Percentiles rank a stretch among this genome's conserved stretches.
Evolutionary conservation across 1,139 yeast species (phyloP).

Genomic region (Blastobotrys serpentis): DNA sequence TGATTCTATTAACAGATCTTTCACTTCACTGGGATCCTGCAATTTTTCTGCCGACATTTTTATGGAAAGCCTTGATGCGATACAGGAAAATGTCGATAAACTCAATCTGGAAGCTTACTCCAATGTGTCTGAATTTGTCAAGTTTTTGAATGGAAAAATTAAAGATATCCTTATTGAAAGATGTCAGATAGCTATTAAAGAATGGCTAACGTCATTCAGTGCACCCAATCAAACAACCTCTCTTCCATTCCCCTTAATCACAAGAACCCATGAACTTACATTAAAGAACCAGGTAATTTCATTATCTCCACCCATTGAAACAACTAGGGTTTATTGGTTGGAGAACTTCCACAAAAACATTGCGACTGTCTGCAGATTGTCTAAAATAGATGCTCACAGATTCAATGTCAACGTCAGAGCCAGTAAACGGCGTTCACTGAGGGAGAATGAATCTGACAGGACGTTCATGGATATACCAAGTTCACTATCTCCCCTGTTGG

Average conservation of each 20-base stretch:
- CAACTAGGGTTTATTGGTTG: conserved; percentile 38
- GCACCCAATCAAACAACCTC: conserved; percentile 18
- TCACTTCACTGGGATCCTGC: conserved; percentile 38
- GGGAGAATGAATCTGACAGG: background rate
- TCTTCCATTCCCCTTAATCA: conserved; percentile 20
- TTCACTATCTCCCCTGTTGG: conserved; percentile 22
- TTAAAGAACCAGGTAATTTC: conserved; percentile 47
- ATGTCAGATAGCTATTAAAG: conserved; percentile 28
- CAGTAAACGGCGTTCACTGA: conserved; percentile 5
- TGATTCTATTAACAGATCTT: conserved; percentile 25
- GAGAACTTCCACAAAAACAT: conserved; percentile 35
- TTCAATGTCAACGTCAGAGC: conserved; percentile 33
- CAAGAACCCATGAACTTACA: conserved; percentile 42
- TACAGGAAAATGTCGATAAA: conserved; percentile 48
- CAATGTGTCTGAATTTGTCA: conserved; percentile 43
- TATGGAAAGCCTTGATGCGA: conserved; percentile 29
- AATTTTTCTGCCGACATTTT: conserved; percentile 32
- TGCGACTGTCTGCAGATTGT: conserved; percentile 30
- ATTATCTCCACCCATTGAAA: conserved; percentile 45
- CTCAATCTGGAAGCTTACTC: conserved; percentile 46
- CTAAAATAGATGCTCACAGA: conserved; percentile 32
- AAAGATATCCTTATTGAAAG: conserved; percentile 41
- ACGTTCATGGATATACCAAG: conserved; percentile 26
- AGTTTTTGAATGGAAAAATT: conserved; percentile 45
- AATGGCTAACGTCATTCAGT: conserved; percentile 33